Conservation (phyloP, 441 rosid genomes). For the Adansonia rubrostipa region DNA sequence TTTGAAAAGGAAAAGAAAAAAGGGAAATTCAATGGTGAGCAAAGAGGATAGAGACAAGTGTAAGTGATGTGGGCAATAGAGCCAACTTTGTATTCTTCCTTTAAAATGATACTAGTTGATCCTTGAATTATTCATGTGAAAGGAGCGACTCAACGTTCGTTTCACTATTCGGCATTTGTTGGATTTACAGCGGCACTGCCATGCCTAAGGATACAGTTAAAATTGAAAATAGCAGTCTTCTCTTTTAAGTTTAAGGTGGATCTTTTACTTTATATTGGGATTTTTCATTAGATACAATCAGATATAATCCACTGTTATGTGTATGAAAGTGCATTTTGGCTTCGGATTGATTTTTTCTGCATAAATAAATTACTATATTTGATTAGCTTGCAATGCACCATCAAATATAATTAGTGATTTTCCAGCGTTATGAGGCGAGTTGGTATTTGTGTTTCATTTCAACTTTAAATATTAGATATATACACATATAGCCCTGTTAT, state of each 20-base stretch:
- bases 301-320: slow-evolving; percentile 20
- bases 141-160: not conserved
- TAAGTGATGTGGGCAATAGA: slow-evolving; percentile 21
- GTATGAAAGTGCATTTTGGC: slow-evolving; percentile 9
- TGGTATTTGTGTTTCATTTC: too few species aligned
- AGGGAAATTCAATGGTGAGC: slow-evolving; percentile 11
- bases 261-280: not conserved
- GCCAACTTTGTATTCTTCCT: slow-evolving; percentile 22
- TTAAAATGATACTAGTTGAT: not conserved
- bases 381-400: not conserved
- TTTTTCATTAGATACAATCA: slow-evolving; percentile 19
- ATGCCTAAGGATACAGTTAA: slow-evolving; percentile 14
- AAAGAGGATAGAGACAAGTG: slow-evolving; percentile 17
- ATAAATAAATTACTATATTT: not conserved
- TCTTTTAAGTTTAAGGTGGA: not conserved
- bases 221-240: not conserved
- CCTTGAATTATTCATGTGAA: slow-evolving; percentile 15
- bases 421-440: too few species aligned
- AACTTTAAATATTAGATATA: too few species aligned
- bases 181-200: slow-evolving; percentile 4
- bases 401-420: too few species aligned
- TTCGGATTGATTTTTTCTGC: not conserved
- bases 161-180: slow-evolving; percentile 10
- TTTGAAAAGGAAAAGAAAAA: not conserved
- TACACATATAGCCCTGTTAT: too few species aligned